Base-by-base conservation (phyloP, 495 filamentous ascomycete genomes). In the Thermothielavioides terrestris region DNA sequence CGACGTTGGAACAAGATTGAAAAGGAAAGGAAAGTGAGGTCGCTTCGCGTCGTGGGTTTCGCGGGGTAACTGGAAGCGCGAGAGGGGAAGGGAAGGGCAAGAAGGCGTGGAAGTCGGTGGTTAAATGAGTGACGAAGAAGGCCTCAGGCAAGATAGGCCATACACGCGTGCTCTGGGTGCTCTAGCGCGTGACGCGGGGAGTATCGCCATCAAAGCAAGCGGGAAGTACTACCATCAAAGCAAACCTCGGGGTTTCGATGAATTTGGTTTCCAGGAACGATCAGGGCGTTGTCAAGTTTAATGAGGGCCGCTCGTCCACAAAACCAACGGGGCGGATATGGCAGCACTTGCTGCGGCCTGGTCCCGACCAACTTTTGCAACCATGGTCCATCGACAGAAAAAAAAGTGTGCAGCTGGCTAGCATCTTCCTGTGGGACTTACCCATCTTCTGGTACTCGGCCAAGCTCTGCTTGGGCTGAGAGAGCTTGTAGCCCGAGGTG, bases 401-500 rank as follows among this genome's bases (percentile, higher is more conserved):
- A 53, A 53, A 53, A 46, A 47, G 15, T 48, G 15, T 47, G 23
- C 40, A 47, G 38, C 42, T n/a, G n/a, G 9, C 25, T 20, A 28
- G 22, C 14, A 15, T 36, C 15, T 35, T 34, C 40, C 26, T 30
- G 27, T 23, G 9, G 2, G 42, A 77, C 86, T 64, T 73, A 96
- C 92, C 92, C 67, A 98, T 82, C 60, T 95, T 71, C 52, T 85
- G 71, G 69, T 95, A 95, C 68, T 95, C 88, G 48, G 88, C 83
- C 56, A 98, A 77, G 52, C 87, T 90, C 79, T 96, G 95, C 82
- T 95, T 95, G 51, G 73, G 73, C 79, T 95, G 88, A 56, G 89
- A 89, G 56, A 96, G 83, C 78, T 92, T 95, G 83, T 94, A 98
- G 58, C 92, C 91, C 73, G 89, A 82, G 50, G 88, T 95, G 65